Evolutionary conservation across 148 eudicot species (phyloP), one percentile per base, ranked within the genome.

Genomic region (Spergularia marina): DNA sequence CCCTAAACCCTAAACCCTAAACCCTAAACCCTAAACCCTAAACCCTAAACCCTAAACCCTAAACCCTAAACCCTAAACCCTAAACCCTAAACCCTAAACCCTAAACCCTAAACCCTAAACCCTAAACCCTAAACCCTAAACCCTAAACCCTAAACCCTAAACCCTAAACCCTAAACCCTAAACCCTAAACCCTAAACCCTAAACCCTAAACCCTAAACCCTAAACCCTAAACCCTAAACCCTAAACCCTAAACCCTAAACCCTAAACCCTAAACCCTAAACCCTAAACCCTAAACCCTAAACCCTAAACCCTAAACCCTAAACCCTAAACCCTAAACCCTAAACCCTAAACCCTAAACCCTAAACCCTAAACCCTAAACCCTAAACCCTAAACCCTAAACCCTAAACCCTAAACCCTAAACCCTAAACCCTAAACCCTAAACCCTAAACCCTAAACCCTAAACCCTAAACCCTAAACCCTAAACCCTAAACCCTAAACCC

Each of bases 251-350:
- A 16, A 74, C 61, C 21, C 77, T 69, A 12, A 12, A 74, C 63
- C 41, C 77, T 70, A 21, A 47, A 74, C 63, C 58, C 77, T 73
- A 18, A 67, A 76, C 63, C 70, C 79, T 70, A 51, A 63, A 74
- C 69, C 70, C 54, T 13, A 23, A 63, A 74, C 41, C 70, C 77
- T 44, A 12, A 63, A 64, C 64, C 69, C 70, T 71, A 53, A 52
- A 64, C 64, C 69, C 70, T 71, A 53, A 52, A 64, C 64, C 69
- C 70, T 73, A 57, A 56, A 68, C 67, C 72, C 79, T 74, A 55
- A 77, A 77, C 68, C 79, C 79, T 74, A 68, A 78, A 78, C 71
- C 54, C 81, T 76, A 71, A 70, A 78, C 71, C 68, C 79, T 74
- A 68, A 68, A 77, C 68, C 68, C 79, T 74, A 59, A 55, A 65